Evolutionary conservation across 768 basidiomycete genomes (phyloP).

Genomic region (Phlebiopsis flavidoalba): DNA sequence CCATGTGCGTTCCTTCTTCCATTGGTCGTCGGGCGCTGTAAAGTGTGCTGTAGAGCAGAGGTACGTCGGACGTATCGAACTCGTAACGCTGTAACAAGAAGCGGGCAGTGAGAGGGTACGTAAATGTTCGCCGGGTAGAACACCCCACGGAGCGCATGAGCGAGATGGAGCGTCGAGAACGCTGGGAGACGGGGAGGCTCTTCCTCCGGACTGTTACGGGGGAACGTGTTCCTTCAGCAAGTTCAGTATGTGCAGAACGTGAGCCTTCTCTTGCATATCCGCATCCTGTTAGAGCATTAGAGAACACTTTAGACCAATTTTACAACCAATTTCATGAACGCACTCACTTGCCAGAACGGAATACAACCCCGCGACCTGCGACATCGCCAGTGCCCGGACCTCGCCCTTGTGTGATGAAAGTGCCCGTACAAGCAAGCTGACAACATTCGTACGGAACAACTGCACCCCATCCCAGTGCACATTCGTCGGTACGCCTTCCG

Average conservation of each 20-base stretch:
- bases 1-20: conserved; percentile 89
- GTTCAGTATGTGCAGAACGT: conserved; percentile 66
- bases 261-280: conserved; percentile 73
- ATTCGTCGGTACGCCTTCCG: conserved; percentile 49
- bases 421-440: conserved; percentile 66
- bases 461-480: conserved; percentile 80
- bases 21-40: conserved; percentile 72
- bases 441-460: conserved; percentile 74
- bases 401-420: conserved; percentile 61
- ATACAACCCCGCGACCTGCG: conserved; percentile 58
- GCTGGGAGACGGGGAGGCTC: conserved; percentile 59
- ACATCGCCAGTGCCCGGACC: conserved; percentile 56
- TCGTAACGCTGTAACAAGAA: conserved; percentile 89
- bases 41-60: conserved; percentile 85
- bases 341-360: conserved; percentile 57
- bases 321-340: background rate
- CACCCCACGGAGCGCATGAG: conserved; percentile 75
- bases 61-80: conserved; percentile 78
- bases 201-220: conserved; percentile 31
- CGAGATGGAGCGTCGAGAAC: conserved; percentile 74
- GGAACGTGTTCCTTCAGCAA: conserved; percentile 57
- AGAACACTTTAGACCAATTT: no score
- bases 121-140: conserved; percentile 86
- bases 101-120: conserved; percentile 80
- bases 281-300: conserved; percentile 30